Evolutionary conservation across 768 basidiomycete species (phyloP).

Genomic region (Psilocybe azurescens): DNA sequence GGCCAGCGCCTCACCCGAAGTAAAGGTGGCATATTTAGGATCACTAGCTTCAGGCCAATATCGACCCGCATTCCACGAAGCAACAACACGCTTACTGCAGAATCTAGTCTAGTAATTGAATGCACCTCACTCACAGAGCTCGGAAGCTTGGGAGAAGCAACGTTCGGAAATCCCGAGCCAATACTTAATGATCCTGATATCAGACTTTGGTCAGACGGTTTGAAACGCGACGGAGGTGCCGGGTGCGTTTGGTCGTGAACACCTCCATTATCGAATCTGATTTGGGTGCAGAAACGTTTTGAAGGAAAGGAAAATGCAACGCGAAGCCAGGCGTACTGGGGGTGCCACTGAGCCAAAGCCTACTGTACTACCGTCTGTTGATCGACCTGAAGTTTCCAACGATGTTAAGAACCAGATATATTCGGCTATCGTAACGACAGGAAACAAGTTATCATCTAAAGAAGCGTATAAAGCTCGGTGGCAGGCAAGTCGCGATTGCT

Average conservation of each 20-base stretch:
- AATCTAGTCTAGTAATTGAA: slow-evolving; percentile 56
- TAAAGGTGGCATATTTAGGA: slow-evolving; percentile 49
- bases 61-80: slow-evolving; percentile 58
- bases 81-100: slow-evolving; percentile 44
- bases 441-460: slow-evolving; percentile 5
- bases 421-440: slow-evolving; percentile 2
- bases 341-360: neutral
- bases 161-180: slow-evolving; percentile 56
- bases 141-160: slow-evolving; percentile 49
- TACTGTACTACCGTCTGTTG: neutral
- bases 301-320: slow-evolving; percentile 22
- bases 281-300: slow-evolving; percentile 38
- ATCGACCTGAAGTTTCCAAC: neutral
- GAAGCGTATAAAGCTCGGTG: slow-evolving; percentile 23
- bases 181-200: slow-evolving; percentile 49
- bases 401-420: neutral
- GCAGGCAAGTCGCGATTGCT: slow-evolving; percentile 19
- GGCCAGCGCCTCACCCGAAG: slow-evolving; percentile 46
- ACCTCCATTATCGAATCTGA: slow-evolving; percentile 34
- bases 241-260: slow-evolving; percentile 46
- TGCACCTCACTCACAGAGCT: slow-evolving; percentile 47
- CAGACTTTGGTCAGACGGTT: slow-evolving; percentile 57
- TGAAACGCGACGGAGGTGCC: slow-evolving; percentile 60
- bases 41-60: slow-evolving; percentile 56
- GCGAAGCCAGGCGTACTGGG: neutral